These are phyloP conservation scores for Hemileccinum impolitum DNA, from an alignment of 768 basidiomycete genomes.

Conservation along the genomic window DNA sequence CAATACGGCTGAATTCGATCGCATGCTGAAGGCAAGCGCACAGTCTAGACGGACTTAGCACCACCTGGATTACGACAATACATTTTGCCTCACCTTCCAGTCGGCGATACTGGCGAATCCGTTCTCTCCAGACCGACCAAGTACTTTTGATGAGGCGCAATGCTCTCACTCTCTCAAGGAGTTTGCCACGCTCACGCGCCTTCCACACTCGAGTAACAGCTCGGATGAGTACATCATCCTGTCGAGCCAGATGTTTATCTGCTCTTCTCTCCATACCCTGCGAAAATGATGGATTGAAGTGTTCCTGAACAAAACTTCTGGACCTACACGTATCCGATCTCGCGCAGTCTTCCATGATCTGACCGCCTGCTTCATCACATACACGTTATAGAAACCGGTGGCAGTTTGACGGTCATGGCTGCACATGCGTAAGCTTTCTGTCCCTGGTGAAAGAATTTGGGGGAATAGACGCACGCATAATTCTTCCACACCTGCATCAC, in stretches of 20 bases:
- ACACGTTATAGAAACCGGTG: slow-evolving; percentile 38
- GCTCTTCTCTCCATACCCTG: slow-evolving; percentile 58
- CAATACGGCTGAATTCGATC: slow-evolving; percentile 39
- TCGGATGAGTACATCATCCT: slow-evolving; percentile 55
- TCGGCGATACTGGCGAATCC: slow-evolving; percentile 36
- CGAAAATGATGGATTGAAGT: slow-evolving; percentile 12
- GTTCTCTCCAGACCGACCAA: slow-evolving; percentile 51
- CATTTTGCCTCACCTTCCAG: slow-evolving; percentile 44
- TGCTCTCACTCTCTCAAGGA: slow-evolving; percentile 51
- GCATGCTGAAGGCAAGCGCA: slow-evolving; percentile 49
- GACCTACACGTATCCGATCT: slow-evolving; percentile 49
- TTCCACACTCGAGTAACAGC: slow-evolving; percentile 65
- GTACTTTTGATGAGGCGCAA: slow-evolving; percentile 43
- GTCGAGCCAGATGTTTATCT: slow-evolving; percentile 51
- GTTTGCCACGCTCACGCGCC: slow-evolving; percentile 58
- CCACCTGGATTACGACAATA: background rate
- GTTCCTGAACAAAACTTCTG: background rate
- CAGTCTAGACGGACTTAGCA: slow-evolving; percentile 35
- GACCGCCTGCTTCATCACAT: slow-evolving; percentile 45
- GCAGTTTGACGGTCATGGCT: slow-evolving; percentile 48
- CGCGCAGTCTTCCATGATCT: slow-evolving; percentile 54
- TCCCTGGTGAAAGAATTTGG: background rate
- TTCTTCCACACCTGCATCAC: slow-evolving; percentile 56
- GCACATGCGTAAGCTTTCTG: background rate
- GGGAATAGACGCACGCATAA: slow-evolving; percentile 43